These are phyloP conservation scores for Aspergillus spinulosporus DNA, from an alignment of 2,329 filamentous ascomycete species.

Conservation along the genomic window DNA sequence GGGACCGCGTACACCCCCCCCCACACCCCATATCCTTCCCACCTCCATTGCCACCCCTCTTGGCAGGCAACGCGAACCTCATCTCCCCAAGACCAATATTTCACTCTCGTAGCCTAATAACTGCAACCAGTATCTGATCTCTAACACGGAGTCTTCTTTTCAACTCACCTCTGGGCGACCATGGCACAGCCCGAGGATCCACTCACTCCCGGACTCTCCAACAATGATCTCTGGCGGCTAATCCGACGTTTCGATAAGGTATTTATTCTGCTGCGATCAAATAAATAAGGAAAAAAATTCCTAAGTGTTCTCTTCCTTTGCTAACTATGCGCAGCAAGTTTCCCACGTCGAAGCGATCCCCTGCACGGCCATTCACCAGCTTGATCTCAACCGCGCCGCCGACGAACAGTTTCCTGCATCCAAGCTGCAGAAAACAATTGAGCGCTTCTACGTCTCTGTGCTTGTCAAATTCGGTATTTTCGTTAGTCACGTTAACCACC, in stretches of 20 bases:
- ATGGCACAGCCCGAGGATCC: background rate
- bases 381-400: constrained; percentile 76
- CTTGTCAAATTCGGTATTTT: constrained; percentile 65
- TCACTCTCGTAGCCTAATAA: no score
- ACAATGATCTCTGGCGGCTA: constrained; percentile 70
- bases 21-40: no score
- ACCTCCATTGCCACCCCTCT: no score
- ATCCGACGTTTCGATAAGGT: constrained; percentile 74
- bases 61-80: no score
- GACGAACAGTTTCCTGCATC: constrained; percentile 83
- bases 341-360: constrained; percentile 68
- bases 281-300: background rate
- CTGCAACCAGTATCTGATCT: no score
- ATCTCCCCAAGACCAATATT: no score
- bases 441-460: constrained; percentile 79
- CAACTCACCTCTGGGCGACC: background rate
- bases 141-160: no score
- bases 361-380: constrained; percentile 54
- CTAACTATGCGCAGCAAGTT: constrained; percentile 53
- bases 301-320: background rate
- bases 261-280: background rate
- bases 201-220: background rate
- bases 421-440: constrained; percentile 74
- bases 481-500: constrained; percentile 70
- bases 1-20: no score